phyloP scores from a whole-genome alignment of 371 early-diverging fungal species.

The Synchytrium microbalum region DNA sequence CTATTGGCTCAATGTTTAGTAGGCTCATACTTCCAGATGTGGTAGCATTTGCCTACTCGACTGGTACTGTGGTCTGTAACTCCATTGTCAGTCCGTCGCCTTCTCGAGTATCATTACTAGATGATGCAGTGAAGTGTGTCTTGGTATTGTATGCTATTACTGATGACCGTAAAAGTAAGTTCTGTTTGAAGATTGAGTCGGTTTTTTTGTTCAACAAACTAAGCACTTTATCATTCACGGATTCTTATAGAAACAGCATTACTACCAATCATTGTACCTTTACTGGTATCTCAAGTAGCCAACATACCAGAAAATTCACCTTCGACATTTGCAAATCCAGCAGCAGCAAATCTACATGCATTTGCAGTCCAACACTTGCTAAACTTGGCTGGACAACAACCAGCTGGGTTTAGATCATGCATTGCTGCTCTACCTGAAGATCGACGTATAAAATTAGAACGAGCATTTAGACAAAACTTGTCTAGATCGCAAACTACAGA shows the following conservation, averaged over 20 bases:
- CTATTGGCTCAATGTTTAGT: background rate
- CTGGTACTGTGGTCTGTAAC: background rate
- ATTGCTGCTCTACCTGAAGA: background rate
- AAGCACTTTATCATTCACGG: background rate
- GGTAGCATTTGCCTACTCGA: background rate
- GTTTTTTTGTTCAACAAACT: too few species aligned
- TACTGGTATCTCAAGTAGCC: background rate
- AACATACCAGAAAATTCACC: background rate
- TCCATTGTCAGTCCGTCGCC: background rate
- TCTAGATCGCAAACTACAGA: background rate
- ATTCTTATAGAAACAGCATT: background rate
- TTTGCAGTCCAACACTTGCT: background rate
- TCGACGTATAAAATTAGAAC: background rate
- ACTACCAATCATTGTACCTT: background rate
- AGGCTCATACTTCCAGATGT: background rate
- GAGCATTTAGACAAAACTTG: background rate
- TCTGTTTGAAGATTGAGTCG: background rate
- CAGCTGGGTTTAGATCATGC: background rate
- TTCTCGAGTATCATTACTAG: background rate
- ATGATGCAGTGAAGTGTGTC: background rate
- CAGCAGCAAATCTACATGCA: background rate
- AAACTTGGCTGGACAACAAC: background rate
- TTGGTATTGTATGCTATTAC: slow-evolving; percentile 2
- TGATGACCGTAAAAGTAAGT: slow-evolving; percentile 1
- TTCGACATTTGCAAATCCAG: background rate